These are phyloP conservation scores for Solanum chmielewskii DNA, from an alignment of 257 asterid species.

Conservation along the genomic window DNA sequence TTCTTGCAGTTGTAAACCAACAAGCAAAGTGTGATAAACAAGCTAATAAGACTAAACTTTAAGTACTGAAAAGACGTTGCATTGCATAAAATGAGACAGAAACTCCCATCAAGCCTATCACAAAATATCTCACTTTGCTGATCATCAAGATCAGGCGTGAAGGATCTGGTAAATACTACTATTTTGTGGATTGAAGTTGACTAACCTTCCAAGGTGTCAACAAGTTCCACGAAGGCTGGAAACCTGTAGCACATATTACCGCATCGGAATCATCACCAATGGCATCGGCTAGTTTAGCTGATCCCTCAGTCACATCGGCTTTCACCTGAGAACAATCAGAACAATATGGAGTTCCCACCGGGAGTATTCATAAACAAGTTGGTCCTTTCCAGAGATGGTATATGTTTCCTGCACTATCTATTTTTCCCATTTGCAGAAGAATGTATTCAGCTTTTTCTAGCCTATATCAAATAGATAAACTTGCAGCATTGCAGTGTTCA, in stretches of 20 bases:
- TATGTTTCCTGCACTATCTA: background rate
- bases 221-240: conserved; percentile 72
- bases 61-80: background rate
- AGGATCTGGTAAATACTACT: background rate
- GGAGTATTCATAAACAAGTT: background rate
- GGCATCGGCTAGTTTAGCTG: conserved; percentile 64
- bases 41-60: background rate
- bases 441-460: background rate
- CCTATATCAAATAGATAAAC: background rate
- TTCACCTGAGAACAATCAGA: conserved; percentile 44
- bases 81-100: background rate
- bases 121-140: background rate
- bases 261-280: conserved; percentile 88
- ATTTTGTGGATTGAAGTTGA: background rate
- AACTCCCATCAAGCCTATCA: background rate
- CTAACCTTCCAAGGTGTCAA: conserved; percentile 86
- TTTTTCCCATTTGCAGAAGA: background rate
- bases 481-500: background rate
- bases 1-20: background rate
- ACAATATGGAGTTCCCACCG: background rate
- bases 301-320: conserved; percentile 92
- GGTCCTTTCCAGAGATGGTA: background rate
- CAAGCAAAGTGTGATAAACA: background rate
- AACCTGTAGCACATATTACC: conserved; percentile 92
- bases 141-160: background rate